Base-by-base conservation (phyloP, 768 basidiomycete species). In the Fistulinella prunicolor region DNA sequence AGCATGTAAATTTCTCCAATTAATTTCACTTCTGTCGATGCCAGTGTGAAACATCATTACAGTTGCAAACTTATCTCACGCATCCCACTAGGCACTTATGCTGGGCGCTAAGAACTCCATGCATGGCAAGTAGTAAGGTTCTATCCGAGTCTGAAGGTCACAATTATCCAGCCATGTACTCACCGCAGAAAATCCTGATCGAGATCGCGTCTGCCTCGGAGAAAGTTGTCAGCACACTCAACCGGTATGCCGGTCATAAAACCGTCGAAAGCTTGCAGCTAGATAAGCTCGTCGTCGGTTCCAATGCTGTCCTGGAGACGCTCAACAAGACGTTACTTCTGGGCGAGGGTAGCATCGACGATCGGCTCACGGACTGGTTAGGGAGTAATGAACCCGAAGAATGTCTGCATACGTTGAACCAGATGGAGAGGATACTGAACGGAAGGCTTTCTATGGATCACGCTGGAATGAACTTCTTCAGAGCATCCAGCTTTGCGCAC, bases 321-420 rank as follows among this genome's bases (percentile, higher is more conserved):
- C 41, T 46, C 8, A 54, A 47, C 21, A 38, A 26, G 21, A 10
- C 53, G 0, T 21, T 51, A 10, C 0, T 49, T n/a, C 28, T 30
- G 14, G n/a, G n/a, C 6, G 28, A 16, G 1, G 20, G 24, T 13
- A n/a, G 1, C 2, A 9, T 55, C 22, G 56, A 58, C 1, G 43
- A 39, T 21, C 29, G 56, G 2, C 49, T 59, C 2, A 4, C 3
- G 1, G 48, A 58, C n/a, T 58, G 56, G 52, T 6, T 58, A 2
- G 0, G 3, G 1, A 20, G 43, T 19, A n/a, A 21, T 7, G 57
- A 58, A 14, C 56, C 52, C 0, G 14, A 3, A 7, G 9, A 0
- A 2, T 58, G 46, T 10, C 9, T 57, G 34, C 17, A 43, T 3
- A 42, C 28, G n/a, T 38, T 58, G 48, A 42, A 38, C 9, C 35